Evolutionary conservation across 176 grass and related monocot genomes (phyloP).

Genomic region (Echinochloa phyllopogon): DNA sequence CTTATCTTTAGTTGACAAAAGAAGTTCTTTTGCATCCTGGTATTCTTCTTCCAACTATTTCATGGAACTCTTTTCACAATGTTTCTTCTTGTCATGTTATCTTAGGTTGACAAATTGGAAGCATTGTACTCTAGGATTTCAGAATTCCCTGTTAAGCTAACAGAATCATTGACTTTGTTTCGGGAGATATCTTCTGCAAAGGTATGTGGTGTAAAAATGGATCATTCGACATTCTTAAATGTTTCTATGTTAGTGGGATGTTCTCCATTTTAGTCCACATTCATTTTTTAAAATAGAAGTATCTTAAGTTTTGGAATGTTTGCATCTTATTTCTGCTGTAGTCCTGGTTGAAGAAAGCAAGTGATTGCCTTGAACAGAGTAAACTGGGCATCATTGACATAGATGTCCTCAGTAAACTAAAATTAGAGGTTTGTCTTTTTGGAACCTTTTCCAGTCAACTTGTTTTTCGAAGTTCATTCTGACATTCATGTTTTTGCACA

Average conservation of each 20-base stretch:
- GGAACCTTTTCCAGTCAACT: constrained; percentile 22
- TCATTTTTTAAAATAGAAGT: constrained; percentile 9
- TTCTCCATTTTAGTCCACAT: neutral
- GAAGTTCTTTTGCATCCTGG: neutral
- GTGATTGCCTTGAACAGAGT: constrained; percentile 57
- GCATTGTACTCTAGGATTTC: constrained; percentile 52
- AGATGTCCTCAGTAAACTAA: constrained; percentile 66
- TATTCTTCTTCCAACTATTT: constrained; percentile 41
- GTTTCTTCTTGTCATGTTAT: constrained; percentile 31
- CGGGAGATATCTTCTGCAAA: constrained; percentile 78
- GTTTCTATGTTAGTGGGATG: constrained; percentile 10
- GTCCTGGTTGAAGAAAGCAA: constrained; percentile 72
- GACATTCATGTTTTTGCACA: constrained; percentile 41
- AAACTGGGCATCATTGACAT: constrained; percentile 53
- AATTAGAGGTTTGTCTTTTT: constrained; percentile 69
- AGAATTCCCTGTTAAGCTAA: constrained; percentile 70
- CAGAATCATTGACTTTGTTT: constrained; percentile 50
- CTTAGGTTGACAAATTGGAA: constrained; percentile 81
- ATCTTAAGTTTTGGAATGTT: constrained; percentile 27
- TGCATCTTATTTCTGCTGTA: constrained; percentile 48
- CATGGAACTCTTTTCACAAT: constrained; percentile 30
- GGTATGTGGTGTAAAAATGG: constrained; percentile 53
- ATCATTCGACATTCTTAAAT: constrained; percentile 22
- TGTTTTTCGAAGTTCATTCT: constrained; percentile 39
- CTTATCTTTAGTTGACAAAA: constrained; percentile 25